These are phyloP conservation scores for Candida smagusa DNA, from an alignment of 1,139 yeast genomes.

Conservation along the genomic window DNA sequence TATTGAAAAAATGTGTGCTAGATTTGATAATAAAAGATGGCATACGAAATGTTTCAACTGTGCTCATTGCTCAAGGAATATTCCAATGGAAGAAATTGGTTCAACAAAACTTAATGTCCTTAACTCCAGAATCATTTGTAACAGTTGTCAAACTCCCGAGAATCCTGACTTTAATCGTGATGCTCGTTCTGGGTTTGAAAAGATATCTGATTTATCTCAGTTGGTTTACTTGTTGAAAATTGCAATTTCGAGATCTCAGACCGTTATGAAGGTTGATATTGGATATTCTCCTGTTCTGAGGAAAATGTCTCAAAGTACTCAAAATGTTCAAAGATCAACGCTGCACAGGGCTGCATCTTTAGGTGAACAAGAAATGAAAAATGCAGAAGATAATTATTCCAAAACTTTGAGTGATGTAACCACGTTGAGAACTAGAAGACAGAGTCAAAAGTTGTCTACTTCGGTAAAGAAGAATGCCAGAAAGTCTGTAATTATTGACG, in stretches of 20 bases:
- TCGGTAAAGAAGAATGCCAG: constrained; percentile 50
- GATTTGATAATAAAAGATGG: constrained; percentile 69
- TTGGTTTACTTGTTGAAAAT: constrained; percentile 74
- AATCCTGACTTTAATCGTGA: constrained; percentile 33
- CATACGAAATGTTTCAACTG: constrained; percentile 74
- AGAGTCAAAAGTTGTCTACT: constrained; percentile 59
- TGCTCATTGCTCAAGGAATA: constrained; percentile 43
- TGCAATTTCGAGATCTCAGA: constrained; percentile 75
- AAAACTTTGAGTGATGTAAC: constrained; percentile 77
- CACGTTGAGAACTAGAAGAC: constrained; percentile 70
- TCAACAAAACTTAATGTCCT: constrained; percentile 23
- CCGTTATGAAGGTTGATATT: constrained; percentile 49
- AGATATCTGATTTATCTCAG: constrained; percentile 70
- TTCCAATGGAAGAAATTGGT: constrained; percentile 33
- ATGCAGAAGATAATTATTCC: constrained; percentile 48
- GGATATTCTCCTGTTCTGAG: constrained; percentile 3
- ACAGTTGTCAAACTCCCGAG: constrained; percentile 37
- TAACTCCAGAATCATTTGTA: constrained; percentile 46
- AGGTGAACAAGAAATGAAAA: constrained; percentile 18
- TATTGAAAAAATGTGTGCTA: constrained; percentile 78
- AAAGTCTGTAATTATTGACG: constrained; percentile 44
- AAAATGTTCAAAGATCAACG: constrained; percentile 2
- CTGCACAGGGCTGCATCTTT: neutral
- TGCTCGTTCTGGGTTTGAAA: constrained; percentile 54
- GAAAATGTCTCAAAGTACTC: constrained; percentile 2